Percentiles rank a stretch among this genome's conserved stretches.
These are phyloP conservation scores for Delphinella strobiligena DNA, from an alignment of 2,329 filamentous ascomycete genomes.

Conservation along the genomic window DNA sequence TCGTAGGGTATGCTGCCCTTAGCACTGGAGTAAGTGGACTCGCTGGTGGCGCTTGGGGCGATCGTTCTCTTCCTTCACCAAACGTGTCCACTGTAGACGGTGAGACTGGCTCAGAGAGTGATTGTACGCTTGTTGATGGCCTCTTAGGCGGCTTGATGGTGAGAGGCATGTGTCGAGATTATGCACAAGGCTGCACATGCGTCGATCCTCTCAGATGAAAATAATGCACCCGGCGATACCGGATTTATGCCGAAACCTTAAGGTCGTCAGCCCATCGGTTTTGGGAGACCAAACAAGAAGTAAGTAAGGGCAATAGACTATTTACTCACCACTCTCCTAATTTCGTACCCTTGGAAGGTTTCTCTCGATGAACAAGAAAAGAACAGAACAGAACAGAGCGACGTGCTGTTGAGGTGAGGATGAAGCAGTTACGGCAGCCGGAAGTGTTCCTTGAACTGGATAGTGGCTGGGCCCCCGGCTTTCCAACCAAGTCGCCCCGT, in stretches of 20 bases:
- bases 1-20: constrained; percentile 2
- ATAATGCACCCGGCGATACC: neutral
- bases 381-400: too few relatives aligned
- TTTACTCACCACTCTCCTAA: too few relatives aligned
- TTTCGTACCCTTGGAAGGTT: too few relatives aligned
- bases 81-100: neutral
- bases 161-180: constrained; percentile 12
- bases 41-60: constrained; percentile 10
- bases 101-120: constrained; percentile 2
- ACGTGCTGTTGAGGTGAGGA: too few relatives aligned
- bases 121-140: constrained; percentile 10
- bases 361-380: too few relatives aligned
- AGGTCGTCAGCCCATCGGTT: neutral
- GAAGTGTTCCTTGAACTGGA: too few relatives aligned
- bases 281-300: too few relatives aligned
- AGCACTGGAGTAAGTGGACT: constrained; percentile 10
- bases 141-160: constrained; percentile 14
- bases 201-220: neutral
- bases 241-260: neutral
- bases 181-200: neutral
- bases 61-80: constrained; percentile 4
- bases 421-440: too few relatives aligned
- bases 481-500: too few relatives aligned
- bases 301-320: too few relatives aligned
- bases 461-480: too few relatives aligned